Evolutionary conservation across 1,284 basidiomycete genomes (phyloP), one percentile per base, ranked within the genome.

Genomic region (Cryptococcus floricola): DNA sequence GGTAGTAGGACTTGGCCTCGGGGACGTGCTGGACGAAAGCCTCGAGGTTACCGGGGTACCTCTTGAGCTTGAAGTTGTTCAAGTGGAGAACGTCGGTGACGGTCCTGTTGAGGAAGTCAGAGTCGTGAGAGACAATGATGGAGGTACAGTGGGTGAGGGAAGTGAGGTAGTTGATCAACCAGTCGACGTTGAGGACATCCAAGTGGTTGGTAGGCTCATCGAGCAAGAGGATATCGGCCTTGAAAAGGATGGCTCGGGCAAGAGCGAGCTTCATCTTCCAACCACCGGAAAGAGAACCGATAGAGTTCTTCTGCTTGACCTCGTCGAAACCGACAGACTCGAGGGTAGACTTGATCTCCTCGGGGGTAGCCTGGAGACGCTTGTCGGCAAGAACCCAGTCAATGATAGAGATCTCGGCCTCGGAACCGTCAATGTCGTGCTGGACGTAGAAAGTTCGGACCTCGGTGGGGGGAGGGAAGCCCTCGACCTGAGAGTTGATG

Each of bases 191-290:
- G 80, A 96, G 84, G 65, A 97, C 93, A 70, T 97, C 94, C 80
- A 97, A 84, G 80, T 96, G 93, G 84, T 97, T 96, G 80, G 93
- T 97, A 48, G 94, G 94, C 82, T 97, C 94, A 79, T 97, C 93
- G 69, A 96, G 89, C 51, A 96, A 81, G 60, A 97, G 86, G 71
- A 97, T 96, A 74, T 97, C 94, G 67, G 93, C 93, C 82, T 92
- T 93, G 90, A 98, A 98, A 58, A 98, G 85, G 83, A 99, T 96
- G 58, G 96, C 96, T 69, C 96, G 87, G 57, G 96, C 96, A 60
- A 98, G 86, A 34, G 95, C 96, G 65, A 98, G 87, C 85, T 98
- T 98, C 96, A 98, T 98, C 85, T 98, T 97, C 96, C 96, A 98
- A 82, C 96, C 96, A 85, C 96, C 96, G 49, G 95, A 98, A 54